Percentiles rank a stretch among this genome's conserved stretches.
phyloP scores from a whole-genome alignment of 2,329 filamentous ascomycete genomes.

The Epichloe sylvatica region DNA sequence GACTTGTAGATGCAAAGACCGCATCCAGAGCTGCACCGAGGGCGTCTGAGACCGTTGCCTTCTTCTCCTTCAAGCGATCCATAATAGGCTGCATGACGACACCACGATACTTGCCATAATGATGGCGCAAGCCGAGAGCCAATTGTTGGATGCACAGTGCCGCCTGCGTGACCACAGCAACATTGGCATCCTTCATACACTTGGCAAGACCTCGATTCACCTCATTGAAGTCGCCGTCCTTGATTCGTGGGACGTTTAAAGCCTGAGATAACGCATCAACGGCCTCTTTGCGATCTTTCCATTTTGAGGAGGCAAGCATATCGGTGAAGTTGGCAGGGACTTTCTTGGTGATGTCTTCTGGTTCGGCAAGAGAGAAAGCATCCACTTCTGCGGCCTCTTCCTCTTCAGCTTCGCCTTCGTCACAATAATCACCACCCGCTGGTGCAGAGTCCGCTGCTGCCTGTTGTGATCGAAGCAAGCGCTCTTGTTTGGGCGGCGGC shows the following conservation, averaged over 20 bases:
- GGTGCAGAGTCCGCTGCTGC: slow-evolving; percentile 62
- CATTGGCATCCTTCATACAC: slow-evolving; percentile 97
- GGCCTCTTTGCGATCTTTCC: slow-evolving; percentile 95
- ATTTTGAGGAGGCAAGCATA: slow-evolving; percentile 77
- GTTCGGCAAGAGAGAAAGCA: slow-evolving; percentile 67
- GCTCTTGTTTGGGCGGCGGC: slow-evolving; percentile 74
- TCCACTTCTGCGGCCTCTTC: slow-evolving; percentile 53
- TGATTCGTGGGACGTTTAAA: slow-evolving; percentile 78
- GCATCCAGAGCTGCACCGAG: slow-evolving; percentile 71
- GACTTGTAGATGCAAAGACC: slow-evolving; percentile 48
- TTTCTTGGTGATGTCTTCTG: slow-evolving; percentile 72
- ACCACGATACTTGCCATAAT: slow-evolving; percentile 68
- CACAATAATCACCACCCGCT: slow-evolving; percentile 42
- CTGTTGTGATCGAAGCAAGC: slow-evolving; percentile 79
- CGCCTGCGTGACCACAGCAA: slow-evolving; percentile 83
- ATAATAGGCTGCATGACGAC: slow-evolving; percentile 78
- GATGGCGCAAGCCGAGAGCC: slow-evolving; percentile 67
- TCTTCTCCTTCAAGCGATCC: slow-evolving; percentile 96
- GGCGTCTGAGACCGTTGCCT: slow-evolving; percentile 74
- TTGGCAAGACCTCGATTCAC: slow-evolving; percentile 76
- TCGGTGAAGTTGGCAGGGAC: slow-evolving; percentile 74
- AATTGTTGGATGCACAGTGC: slow-evolving; percentile 85
- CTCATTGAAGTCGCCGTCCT: slow-evolving; percentile 79
- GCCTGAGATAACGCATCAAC: slow-evolving; percentile 66
- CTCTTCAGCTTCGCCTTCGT: slow-evolving; percentile 41